Evolutionary conservation across 2,329 filamentous ascomycete species (phyloP).

Genomic region (Neodidymelliopsis sp.): DNA sequence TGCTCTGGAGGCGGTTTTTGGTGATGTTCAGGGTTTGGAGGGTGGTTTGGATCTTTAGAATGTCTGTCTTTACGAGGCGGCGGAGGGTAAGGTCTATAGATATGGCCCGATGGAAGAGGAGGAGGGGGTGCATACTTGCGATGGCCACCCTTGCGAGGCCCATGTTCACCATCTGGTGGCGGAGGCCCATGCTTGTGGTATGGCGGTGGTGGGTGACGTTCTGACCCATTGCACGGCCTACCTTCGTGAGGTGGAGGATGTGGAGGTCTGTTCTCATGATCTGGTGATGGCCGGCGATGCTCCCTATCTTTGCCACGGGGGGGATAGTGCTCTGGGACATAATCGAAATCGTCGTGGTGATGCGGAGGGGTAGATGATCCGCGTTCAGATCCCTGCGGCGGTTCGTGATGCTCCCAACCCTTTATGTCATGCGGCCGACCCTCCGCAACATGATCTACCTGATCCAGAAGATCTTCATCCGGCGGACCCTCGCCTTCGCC

Average conservation of each 20-base stretch:
- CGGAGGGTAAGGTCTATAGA: slow-evolving; percentile 14
- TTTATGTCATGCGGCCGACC: background rate
- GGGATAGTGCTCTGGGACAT: background rate
- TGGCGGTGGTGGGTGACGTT: background rate
- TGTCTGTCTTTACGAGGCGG: slow-evolving; percentile 13
- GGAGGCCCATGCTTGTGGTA: background rate
- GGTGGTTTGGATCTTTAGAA: background rate
- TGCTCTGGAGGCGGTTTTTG: background rate
- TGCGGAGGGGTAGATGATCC: background rate
- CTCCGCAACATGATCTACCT: background rate
- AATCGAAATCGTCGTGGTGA: background rate
- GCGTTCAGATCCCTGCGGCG: background rate
- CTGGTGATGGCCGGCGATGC: background rate
- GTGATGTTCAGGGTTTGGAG: background rate
- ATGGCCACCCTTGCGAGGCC: slow-evolving; percentile 1
- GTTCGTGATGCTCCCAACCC: background rate
- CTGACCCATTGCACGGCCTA: slow-evolving; percentile 1
- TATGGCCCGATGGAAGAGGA: slow-evolving; percentile 12
- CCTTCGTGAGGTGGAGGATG: background rate
- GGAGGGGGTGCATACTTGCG: slow-evolving; percentile 15
- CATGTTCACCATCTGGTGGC: slow-evolving; percentile 4
- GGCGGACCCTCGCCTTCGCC: slow-evolving; percentile 1
- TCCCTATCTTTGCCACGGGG: background rate
- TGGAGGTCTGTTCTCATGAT: background rate
- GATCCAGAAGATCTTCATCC: background rate